Percentiles rank a stretch among this genome's conserved stretches.
Evolutionary conservation across 192 early-diverging fungal species (phyloP).

Genomic region (Backusella sp.): DNA sequence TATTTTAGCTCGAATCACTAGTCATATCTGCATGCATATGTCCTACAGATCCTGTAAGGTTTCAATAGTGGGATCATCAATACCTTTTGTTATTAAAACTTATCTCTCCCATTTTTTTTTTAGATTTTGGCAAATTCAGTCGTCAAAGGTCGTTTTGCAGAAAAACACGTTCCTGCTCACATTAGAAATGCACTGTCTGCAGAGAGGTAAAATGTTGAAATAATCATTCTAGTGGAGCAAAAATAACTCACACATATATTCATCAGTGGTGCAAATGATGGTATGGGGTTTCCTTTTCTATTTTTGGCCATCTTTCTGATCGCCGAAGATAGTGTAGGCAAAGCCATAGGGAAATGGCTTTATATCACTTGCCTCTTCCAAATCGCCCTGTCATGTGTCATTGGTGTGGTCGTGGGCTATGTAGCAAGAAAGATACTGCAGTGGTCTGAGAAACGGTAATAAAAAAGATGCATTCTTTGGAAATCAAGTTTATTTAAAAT

Average conservation of each 20-base stretch:
- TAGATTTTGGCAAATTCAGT: constrained; percentile 86
- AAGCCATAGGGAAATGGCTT: constrained; percentile 79
- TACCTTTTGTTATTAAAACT: background rate
- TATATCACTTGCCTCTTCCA: constrained; percentile 78
- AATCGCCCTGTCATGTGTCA: constrained; percentile 63
- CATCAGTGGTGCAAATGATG: constrained; percentile 79
- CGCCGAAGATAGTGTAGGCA: constrained; percentile 48
- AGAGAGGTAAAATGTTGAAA: constrained; percentile 49
- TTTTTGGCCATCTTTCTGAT: constrained; percentile 73
- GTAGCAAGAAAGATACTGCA: constrained; percentile 66
- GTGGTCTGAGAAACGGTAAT: constrained; percentile 56
- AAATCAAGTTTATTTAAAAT: background rate
- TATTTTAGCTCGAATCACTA: constrained; percentile 62
- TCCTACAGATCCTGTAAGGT: constrained; percentile 88
- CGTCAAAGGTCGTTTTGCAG: constrained; percentile 91
- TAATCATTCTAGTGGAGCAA: background rate
- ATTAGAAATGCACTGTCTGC: constrained; percentile 73
- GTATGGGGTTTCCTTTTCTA: constrained; percentile 84
- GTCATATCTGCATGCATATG: constrained; percentile 82
- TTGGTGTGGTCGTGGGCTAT: constrained; percentile 74
- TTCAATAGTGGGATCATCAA: background rate
- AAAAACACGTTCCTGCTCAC: constrained; percentile 78
- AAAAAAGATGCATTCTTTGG: background rate
- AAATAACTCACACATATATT: too few species aligned
- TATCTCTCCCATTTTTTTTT: background rate